phyloP scores from a whole-genome alignment of 257 asterid species.

The Craterostigma plantagineum region DNA sequence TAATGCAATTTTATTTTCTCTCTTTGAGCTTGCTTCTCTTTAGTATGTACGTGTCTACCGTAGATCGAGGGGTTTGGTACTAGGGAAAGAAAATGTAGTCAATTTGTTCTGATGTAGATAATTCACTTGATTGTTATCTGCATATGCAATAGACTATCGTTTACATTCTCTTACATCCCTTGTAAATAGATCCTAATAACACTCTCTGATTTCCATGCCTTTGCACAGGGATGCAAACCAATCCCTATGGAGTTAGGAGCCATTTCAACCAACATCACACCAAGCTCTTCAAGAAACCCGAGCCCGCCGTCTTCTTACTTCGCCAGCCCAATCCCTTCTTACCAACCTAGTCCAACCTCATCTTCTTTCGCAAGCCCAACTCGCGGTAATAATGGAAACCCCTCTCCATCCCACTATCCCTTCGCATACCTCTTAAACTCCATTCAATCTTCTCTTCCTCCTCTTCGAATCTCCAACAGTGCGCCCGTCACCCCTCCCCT shows the following conservation, averaged over 20 bases:
- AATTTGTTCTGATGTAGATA: no score
- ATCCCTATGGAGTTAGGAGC: conserved; percentile 73
- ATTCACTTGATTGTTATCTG: no score
- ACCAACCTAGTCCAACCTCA: conserved; percentile 86
- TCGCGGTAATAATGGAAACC: conserved; percentile 16
- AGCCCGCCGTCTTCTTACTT: conserved; percentile 97
- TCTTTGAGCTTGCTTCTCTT: no score
- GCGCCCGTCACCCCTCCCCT: conserved; percentile 95
- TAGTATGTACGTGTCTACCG: no score
- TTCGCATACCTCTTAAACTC: conserved; percentile 62
- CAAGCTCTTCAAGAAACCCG: conserved; percentile 77
- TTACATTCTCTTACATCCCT: background rate
- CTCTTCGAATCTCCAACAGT: conserved; percentile 77
- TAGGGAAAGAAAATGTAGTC: no score
- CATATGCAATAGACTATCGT: background rate
- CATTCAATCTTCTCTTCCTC: conserved; percentile 56
- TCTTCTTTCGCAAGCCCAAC: conserved; percentile 90
- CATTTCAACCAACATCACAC: conserved; percentile 68
- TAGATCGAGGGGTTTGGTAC: no score
- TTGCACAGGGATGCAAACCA: conserved; percentile 77
- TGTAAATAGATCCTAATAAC: no score
- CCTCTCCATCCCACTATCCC: conserved; percentile 23
- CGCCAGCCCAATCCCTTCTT: conserved; percentile 85
- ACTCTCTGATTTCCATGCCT: background rate
- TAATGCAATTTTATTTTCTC: no score